phyloP scores from a whole-genome alignment of 2,329 filamentous ascomycete genomes.

The Ilyonectria robusta region DNA sequence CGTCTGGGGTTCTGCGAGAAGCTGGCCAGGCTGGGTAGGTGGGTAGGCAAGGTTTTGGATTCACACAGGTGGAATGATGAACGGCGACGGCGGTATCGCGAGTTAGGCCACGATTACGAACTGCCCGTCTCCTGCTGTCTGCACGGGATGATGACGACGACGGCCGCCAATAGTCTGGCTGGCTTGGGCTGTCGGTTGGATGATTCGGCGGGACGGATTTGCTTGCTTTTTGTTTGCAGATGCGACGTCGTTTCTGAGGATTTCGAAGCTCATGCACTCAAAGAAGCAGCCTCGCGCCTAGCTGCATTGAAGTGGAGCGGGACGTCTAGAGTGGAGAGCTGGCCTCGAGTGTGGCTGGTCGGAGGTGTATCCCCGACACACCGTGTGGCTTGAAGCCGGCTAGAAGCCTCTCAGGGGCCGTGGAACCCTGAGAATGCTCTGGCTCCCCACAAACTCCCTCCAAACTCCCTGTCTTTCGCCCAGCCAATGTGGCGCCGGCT shows the following conservation, averaged over 20 bases:
- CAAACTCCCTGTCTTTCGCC: not conserved
- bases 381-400: conserved; percentile 12
- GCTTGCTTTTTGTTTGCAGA: conserved; percentile 8
- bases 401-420: conserved; percentile 14
- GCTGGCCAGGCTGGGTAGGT: not conserved
- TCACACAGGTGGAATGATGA: conserved; percentile 19
- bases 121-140: not conserved
- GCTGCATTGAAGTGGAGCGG: conserved; percentile 23
- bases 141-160: not conserved
- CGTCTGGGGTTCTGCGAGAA: not conserved
- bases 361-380: conserved; percentile 21
- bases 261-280: conserved; percentile 26
- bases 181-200: not conserved
- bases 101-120: not conserved
- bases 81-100: conserved; percentile 3
- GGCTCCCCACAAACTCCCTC: not conserved
- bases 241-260: conserved; percentile 30
- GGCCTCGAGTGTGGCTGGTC: conserved; percentile 17
- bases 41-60: conserved; percentile 13
- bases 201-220: not conserved
- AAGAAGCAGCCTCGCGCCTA: conserved; percentile 22
- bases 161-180: not conserved
- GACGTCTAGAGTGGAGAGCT: conserved; percentile 25
- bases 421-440: conserved; percentile 20
- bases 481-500: conserved; percentile 44